Evolutionary conservation across 1,284 basidiomycete genomes (phyloP).

Genomic region (Ustilago tritici): DNA sequence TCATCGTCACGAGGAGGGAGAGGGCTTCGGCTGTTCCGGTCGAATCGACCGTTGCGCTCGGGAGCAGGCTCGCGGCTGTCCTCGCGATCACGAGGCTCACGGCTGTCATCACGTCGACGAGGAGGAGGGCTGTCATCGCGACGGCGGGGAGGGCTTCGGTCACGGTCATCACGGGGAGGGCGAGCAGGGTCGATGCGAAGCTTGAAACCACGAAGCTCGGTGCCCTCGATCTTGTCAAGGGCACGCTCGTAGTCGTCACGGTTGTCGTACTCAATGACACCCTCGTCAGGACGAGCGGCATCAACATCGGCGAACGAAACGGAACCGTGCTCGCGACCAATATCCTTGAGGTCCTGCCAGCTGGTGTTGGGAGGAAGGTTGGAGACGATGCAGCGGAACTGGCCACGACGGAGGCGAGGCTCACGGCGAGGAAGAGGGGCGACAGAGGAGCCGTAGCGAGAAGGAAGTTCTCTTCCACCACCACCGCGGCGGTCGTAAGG

Average conservation of each 20-base stretch:
- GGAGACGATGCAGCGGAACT: slow-evolving; percentile 63
- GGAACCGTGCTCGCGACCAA: slow-evolving; percentile 88
- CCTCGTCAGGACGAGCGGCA: slow-evolving; percentile 64
- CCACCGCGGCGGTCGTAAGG: slow-evolving; percentile 41
- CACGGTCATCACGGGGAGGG: slow-evolving; percentile 51
- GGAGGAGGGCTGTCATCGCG: slow-evolving; percentile 51
- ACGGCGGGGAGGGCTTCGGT: slow-evolving; percentile 58
- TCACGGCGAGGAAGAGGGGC: slow-evolving; percentile 44
- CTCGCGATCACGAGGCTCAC: slow-evolving; percentile 36
- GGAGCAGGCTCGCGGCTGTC: slow-evolving; percentile 58
- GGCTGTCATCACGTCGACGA: slow-evolving; percentile 47
- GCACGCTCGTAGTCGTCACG: slow-evolving; percentile 67
- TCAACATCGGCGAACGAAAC: slow-evolving; percentile 67
- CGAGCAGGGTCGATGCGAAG: slow-evolving; percentile 65
- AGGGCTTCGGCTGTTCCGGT: slow-evolving; percentile 53
- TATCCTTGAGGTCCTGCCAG: slow-evolving; percentile 98
- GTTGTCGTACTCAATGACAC: slow-evolving; percentile 68
- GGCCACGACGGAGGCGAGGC: slow-evolving; percentile 59
- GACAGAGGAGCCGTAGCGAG: slow-evolving; percentile 50
- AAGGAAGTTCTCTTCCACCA: slow-evolving; percentile 41
- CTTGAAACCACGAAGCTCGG: slow-evolving; percentile 65
- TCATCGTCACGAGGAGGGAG: slow-evolving; percentile 55
- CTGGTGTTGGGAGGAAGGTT: slow-evolving; percentile 90
- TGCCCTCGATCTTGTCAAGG: slow-evolving; percentile 66
- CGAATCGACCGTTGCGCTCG: slow-evolving; percentile 50